Evolutionary conservation across 176 grass and related monocot genomes (phyloP), one percentile per base, ranked within the genome.

Genomic region (Saccharum spontaneum): DNA sequence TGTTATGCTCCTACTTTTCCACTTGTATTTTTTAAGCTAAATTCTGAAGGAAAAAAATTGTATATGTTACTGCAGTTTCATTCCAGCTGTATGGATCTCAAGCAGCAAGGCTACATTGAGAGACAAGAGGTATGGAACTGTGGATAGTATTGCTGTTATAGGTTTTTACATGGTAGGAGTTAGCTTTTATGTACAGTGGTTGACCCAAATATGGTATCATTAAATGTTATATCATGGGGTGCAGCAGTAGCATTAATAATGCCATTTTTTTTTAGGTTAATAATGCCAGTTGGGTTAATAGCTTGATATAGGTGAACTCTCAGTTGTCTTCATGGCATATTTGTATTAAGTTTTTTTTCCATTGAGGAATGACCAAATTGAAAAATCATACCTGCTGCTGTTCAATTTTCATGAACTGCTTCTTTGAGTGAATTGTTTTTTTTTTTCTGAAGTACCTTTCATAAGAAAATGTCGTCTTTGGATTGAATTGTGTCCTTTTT

Each of bases 21-120:
- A 17, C 69, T 62, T 60, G n/a, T 61, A 18, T 20, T 61, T 36
- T 54, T 63, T 12, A 45, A 2, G 26, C 30, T 46, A 74, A 76
- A 23, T 55, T 30, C 52, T 55, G 18, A 55, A 55, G 88, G 36
- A 52, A 79, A 39, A 80, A 65, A 17, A 8, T 54, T 10, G n/a
- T 82, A 41, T 69, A n/a, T 30, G 10, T 85, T 69, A 69, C 72
- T 87, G 84, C 91, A 94, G 94, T 92, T 90, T 97, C 94, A 79
- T 97, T 97, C 87, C 88, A 90, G 86, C 86, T 97, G 79, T 97
- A 97, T 87, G 94, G 94, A 97, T 97, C 94, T 97, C 76, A 97
- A 94, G 86, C 94, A 94, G 81, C 94, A 97, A 87, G 94, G 92
- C 64, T 97, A 88, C 80, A 97, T 97, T 90, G 92, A 97, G 87